Conservation (phyloP, 2,329 filamentous ascomycete genomes). For the Leptographium flavum region DNA sequence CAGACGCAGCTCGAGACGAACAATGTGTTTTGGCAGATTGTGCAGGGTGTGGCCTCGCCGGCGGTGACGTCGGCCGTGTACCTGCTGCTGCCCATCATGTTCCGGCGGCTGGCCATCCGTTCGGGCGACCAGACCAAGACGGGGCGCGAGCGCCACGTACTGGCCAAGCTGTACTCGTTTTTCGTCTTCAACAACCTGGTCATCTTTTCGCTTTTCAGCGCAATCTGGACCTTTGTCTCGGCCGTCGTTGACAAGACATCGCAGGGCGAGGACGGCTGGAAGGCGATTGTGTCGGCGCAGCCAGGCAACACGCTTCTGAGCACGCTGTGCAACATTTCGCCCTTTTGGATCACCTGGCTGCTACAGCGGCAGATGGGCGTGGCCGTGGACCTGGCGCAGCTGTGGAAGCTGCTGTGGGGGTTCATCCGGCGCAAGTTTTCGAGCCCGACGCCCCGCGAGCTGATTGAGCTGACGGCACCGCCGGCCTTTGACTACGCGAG, state of each 20-base stretch:
- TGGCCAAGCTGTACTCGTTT: slow-evolving; percentile 83
- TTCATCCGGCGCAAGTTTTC: slow-evolving; percentile 77
- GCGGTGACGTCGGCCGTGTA: slow-evolving; percentile 80
- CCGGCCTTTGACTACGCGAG: slow-evolving; percentile 87
- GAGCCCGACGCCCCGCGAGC: slow-evolving; percentile 74
- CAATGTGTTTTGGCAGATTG: slow-evolving; percentile 61
- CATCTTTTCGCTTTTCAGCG: slow-evolving; percentile 84
- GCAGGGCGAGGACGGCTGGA: slow-evolving; percentile 47
- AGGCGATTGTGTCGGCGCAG: slow-evolving; percentile 49
- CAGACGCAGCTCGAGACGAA: slow-evolving; percentile 46
- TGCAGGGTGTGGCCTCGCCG: slow-evolving; percentile 85
- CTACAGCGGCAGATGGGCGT: slow-evolving; percentile 87
- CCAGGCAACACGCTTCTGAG: slow-evolving; percentile 52
- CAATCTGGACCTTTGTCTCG: slow-evolving; percentile 60
- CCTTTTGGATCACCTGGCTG: slow-evolving; percentile 90
- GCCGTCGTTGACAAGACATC: slow-evolving; percentile 46
- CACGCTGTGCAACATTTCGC: slow-evolving; percentile 61
- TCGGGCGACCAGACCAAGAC: slow-evolving; percentile 88
- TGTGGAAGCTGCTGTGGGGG: slow-evolving; percentile 70
- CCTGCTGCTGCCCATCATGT: slow-evolving; percentile 76
- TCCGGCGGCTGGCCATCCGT: slow-evolving; percentile 69
- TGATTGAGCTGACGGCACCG: slow-evolving; percentile 86
- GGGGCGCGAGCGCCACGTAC: slow-evolving; percentile 78
- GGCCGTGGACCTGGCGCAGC: slow-evolving; percentile 82
- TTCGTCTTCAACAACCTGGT: slow-evolving; percentile 96